Evolutionary conservation across 2,329 filamentous ascomycete species (phyloP).

Genomic region (Penicillium digitatum): DNA sequence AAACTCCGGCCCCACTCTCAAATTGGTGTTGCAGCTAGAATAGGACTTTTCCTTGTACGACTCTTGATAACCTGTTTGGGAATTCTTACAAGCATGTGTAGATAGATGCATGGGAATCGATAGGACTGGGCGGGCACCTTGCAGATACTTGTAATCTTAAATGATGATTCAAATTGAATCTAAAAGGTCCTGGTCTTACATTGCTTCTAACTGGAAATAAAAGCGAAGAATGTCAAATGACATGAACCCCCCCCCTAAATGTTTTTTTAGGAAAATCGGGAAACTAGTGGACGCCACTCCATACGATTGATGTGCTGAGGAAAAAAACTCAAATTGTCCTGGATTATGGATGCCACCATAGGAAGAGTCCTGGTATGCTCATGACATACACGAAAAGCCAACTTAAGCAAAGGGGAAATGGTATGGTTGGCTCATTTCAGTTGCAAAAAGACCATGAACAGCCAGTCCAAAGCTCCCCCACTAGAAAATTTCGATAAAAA

Average conservation of each 20-base stretch:
- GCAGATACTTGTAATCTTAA: not conserved
- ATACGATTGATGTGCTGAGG: slow-evolving; percentile 30
- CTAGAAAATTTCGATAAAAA: slow-evolving; percentile 12
- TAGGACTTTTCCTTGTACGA: too few relatives aligned
- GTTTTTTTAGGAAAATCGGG: slow-evolving; percentile 17
- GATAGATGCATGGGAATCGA: too few relatives aligned
- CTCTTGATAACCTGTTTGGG: too few relatives aligned
- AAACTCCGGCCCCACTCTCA: too few relatives aligned
- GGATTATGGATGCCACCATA: not conserved
- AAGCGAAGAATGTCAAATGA: slow-evolving; percentile 9
- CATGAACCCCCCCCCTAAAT: slow-evolving; percentile 16
- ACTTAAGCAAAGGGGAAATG: slow-evolving; percentile 2
- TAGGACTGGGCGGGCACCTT: too few relatives aligned
- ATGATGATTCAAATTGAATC: not conserved
- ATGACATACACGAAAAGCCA: not conserved
- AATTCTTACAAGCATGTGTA: too few relatives aligned
- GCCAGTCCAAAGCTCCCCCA: not conserved
- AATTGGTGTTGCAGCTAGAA: too few relatives aligned
- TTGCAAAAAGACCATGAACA: slow-evolving; percentile 4
- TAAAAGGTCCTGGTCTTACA: slow-evolving; percentile 1
- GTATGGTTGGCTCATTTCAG: slow-evolving; percentile 6
- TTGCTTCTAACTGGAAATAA: slow-evolving; percentile 14
- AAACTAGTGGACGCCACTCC: slow-evolving; percentile 24
- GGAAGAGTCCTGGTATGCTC: not conserved
- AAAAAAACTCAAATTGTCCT: slow-evolving; percentile 5